Conservation (phyloP, 108 stramenopile genomes). For the Conticribra weissflogii region DNA sequence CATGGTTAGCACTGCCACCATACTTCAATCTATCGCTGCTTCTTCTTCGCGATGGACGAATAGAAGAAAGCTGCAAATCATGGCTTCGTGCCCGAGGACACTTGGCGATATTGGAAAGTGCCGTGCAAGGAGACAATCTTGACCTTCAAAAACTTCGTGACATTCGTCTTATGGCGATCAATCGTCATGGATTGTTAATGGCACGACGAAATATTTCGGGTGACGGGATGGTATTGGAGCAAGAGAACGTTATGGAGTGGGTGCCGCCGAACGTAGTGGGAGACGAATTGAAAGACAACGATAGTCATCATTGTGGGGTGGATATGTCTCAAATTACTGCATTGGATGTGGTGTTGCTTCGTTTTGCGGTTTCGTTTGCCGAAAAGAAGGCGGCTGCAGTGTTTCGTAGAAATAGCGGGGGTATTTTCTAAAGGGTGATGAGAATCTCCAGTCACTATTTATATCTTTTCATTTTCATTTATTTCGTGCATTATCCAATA, state of each 20-base stretch:
- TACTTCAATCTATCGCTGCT: conserved; percentile 53
- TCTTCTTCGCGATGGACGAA: conserved; percentile 34
- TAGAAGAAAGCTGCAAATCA: conserved; percentile 37
- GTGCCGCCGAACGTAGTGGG: conserved; percentile 23
- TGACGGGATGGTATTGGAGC: conserved; percentile 7
- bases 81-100: conserved; percentile 47
- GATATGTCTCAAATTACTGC: conserved; percentile 40
- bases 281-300: conserved; percentile 21
- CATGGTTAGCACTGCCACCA: conserved; percentile 40
- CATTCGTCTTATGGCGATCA: conserved; percentile 27
- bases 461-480: no score
- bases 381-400: conserved; percentile 41
- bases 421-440: no score
- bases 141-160: conserved; percentile 24
- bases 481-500: no score
- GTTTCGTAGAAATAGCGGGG: conserved; percentile 36
- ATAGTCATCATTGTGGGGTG: conserved; percentile 28
- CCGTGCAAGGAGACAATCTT: conserved; percentile 24
- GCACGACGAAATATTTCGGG: conserved; percentile 23
- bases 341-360: conserved; percentile 40
- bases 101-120: conserved; percentile 37
- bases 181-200: conserved; percentile 44
- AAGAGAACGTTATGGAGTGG: conserved; percentile 42
- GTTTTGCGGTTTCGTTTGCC: conserved; percentile 32
- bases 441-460: no score